Base-by-base conservation (phyloP, 2,329 filamentous ascomycete species). In the Neopestalotiopsis clavispora region DNA sequence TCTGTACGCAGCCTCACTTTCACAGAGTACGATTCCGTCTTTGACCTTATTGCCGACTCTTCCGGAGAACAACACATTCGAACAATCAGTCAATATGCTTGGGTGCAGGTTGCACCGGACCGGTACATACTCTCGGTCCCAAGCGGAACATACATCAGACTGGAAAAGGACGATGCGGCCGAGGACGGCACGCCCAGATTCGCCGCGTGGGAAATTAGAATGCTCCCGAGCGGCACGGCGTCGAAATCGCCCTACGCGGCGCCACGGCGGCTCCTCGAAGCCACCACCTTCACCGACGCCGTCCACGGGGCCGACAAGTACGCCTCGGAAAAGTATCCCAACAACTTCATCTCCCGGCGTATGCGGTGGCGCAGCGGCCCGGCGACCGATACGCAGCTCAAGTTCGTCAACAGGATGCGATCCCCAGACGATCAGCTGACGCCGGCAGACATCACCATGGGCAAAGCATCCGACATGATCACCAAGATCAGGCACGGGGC, bases 1-100 rank as follows among this genome's bases (percentile, higher is more conserved):
- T 28, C 68, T 12, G 65, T 32, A 61, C 78, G 77, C 4, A 86
- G 85, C 23, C 83, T 98, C 38, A 92, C 89, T 0, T 97, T 98
- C 75, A 95, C 93, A 7, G 94, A 97, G 74, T 99, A 98, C 78
- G 92, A 93, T 69, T 95, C 92, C 2, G 90, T 99, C n/a, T 91
- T 94, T 72, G 96, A 98, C 75, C 87, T 99, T 14, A 91, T 99
- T 45, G 87, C 91, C 59, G 95, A 98, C 78, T 91, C 90, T 0
- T 92, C 90, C 2, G 89, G 89, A 34, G 95, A 98, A 75, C 85
- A 86, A 59, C 91, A 95, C 75, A 94, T 98, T 70, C 90, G 94
- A 59, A 84, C 87, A 17, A 84, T 97, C 23, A 97, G 94, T 77
- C 85, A 85, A 14, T 84, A 93, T 76, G 86, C 94, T 0, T 99